Evolutionary conservation across 495 filamentous ascomycete species (phyloP).

Genomic region (Podospora appendiculata): DNA sequence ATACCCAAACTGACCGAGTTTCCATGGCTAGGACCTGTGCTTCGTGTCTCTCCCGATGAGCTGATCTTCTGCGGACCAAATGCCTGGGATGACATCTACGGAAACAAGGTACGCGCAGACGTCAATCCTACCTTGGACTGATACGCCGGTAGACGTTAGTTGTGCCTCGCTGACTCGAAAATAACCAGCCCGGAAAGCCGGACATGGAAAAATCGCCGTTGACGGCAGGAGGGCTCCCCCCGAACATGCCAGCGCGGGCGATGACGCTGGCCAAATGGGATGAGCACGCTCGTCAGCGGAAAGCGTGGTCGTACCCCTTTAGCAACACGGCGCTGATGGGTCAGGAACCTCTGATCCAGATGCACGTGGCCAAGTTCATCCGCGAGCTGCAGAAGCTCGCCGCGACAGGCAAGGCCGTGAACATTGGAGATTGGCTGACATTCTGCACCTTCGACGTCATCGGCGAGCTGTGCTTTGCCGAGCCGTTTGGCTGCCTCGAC

Average conservation of each 20-base stretch:
- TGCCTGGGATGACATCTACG: slow-evolving; percentile 45
- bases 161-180: slow-evolving; percentile 18
- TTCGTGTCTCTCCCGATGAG: slow-evolving; percentile 13
- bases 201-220: slow-evolving; percentile 38
- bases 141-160: not conserved
- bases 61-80: slow-evolving; percentile 12
- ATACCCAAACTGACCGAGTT: not conserved
- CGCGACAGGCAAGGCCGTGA: slow-evolving; percentile 11
- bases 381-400: slow-evolving; percentile 4
- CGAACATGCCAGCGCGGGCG: slow-evolving; percentile 1
- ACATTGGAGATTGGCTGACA: slow-evolving; percentile 43
- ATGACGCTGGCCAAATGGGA: slow-evolving; percentile 10
- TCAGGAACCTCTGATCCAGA: slow-evolving; percentile 37
- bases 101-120: slow-evolving; percentile 21
- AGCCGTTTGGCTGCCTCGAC: slow-evolving; percentile 50
- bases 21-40: slow-evolving; percentile 4
- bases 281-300: slow-evolving; percentile 41
- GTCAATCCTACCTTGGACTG: slow-evolving; percentile 25
- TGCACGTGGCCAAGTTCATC: slow-evolving; percentile 21
- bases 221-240: slow-evolving; percentile 28
- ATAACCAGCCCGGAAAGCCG: slow-evolving; percentile 18
- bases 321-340: slow-evolving; percentile 32
- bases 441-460: slow-evolving; percentile 54
- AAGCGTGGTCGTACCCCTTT: slow-evolving; percentile 43
- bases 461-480: slow-evolving; percentile 51